Evolutionary conservation across 140 eudicot species (phyloP), one percentile per base, ranked within the genome.

Genomic region (Ambrosia hybrid): DNA sequence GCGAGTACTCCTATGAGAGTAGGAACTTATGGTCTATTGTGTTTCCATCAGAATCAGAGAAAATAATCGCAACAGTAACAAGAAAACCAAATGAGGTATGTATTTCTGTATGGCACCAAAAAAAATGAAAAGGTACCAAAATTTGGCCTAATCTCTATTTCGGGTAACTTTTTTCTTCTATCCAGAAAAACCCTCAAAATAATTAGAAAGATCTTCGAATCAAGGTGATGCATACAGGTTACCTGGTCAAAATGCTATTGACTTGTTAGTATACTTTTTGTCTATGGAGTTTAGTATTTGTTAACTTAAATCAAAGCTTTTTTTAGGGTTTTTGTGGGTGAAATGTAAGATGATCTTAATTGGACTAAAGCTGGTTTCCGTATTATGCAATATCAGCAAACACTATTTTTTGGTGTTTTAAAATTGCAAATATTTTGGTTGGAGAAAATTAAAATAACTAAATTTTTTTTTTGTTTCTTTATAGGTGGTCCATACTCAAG

Each of bases 401-500:
- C 30, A 39, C n/a, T 10, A 0, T 37, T 13, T 0, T 65, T 41
- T 64, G 8, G 13, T 61, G 46, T 15, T 38, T 9, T 2, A 13
- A 58, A 65, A 67, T 41, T 69, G 48, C 68, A 39, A 65, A 30
- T 7, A 51, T 7, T 43, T 73, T 38, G 17, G 45, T 1, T 52
- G 71, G 46, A 36, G 52, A 70, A 67, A 38, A 17, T 36, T 4
- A 51, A 30, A 58, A 11, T 65, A 68, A 43, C 8, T 8, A 17
- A 5, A 12, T 51, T 1, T 10, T 12, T 2, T 5, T 57, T 39
- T 63, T 79, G 0, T 71, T 49, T 16, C 7, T 67, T 57, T 83
- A 34, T 80, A 95, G 99, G 97, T 86, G 57, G 97, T 91, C 78
- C 97, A 95, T 79, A 95, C 99, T 72, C 99, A 95, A 79, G 95